Conservation (phyloP, 768 basidiomycete species). For the Coprinopsis sp. region DNA sequence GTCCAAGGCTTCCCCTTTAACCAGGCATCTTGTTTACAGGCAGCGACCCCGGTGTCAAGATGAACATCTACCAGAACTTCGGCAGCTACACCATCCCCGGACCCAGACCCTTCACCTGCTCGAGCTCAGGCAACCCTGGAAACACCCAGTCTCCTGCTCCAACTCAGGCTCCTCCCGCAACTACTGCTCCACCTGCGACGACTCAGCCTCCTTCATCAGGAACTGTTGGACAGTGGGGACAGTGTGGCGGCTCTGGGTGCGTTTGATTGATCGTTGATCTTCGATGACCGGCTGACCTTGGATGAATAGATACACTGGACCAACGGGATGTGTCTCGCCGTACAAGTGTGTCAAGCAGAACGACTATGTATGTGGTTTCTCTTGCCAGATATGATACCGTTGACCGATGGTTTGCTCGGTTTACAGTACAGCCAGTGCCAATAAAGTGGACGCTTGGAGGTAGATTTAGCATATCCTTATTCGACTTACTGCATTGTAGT, state of each 20-base stretch:
- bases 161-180: constrained; percentile 12
- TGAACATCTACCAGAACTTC: constrained; percentile 40
- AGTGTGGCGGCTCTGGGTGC: constrained; percentile 38
- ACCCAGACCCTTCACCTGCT: constrained; percentile 36
- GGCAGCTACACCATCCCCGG: constrained; percentile 39
- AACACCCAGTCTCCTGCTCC: constrained; percentile 13
- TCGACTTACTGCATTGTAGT: not conserved
- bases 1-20: not conserved
- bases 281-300: not conserved
- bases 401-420: not conserved
- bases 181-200: not conserved
- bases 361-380: constrained; percentile 28
- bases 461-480: not conserved
- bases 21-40: constrained; percentile 21
- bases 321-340: constrained; percentile 31
- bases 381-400: not conserved
- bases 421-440: constrained; percentile 26
- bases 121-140: constrained; percentile 11
- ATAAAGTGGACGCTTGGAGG: not conserved
- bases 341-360: constrained; percentile 30
- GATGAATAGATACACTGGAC: constrained; percentile 27
- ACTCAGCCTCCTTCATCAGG: constrained; percentile 17
- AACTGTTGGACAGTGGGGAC: constrained; percentile 37
- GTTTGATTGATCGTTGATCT: constrained; percentile 7
- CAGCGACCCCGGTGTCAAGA: constrained; percentile 41